Base-by-base conservation (phyloP, 164 flowering plant genomes). In the Hamamelis virginiana region DNA sequence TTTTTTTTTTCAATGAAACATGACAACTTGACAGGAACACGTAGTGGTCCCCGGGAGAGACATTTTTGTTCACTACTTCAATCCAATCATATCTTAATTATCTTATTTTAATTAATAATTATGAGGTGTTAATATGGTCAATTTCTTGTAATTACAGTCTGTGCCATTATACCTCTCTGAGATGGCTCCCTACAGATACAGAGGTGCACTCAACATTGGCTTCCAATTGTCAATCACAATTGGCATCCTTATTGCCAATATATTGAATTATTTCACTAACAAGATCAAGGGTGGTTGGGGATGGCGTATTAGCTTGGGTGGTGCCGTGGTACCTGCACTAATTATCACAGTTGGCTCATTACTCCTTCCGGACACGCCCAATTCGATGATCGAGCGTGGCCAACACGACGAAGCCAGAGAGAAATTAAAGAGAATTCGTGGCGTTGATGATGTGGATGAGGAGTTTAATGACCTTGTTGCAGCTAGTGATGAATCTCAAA, bases 91-190 rank as follows among this genome's bases (percentile, higher is more conserved):
- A 18, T 48, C 1, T n/a, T 22, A 21, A 62, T 26, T 50, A 10
- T 2, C 43, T 6, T 5, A 62, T 8, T 62, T 38, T 46, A 25
- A 52, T 14, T 23, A 62, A 13, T 70, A 3, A 1, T 38, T 14
- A n/a, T 45, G 23, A 9, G 67, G n/a, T n/a, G n/a, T n/a, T n/a
- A n/a, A n/a, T n/a, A n/a, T n/a, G n/a, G n/a, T 69, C 10, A 0
- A 55, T 43, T 60, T 26, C 2, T 62, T 43, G 55, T 52, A 28
- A 48, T 65, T 66, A 70, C 83, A 83, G 86, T 82, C 93, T 2
- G 93, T 89, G 60, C 96, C 96, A 45, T 76, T 90, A 0, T 89
- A 90, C 83, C 82, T 90, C 23, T 91, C 94, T 1, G 96, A 91
- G 75, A 89, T 87, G 96, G 94, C 96, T 0, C 96, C 96, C 0